Percentiles rank a stretch among this genome's conserved stretches.
Evolutionary conservation across 495 filamentous ascomycete species (phyloP).

Genomic region (Penicillium crystallinum): DNA sequence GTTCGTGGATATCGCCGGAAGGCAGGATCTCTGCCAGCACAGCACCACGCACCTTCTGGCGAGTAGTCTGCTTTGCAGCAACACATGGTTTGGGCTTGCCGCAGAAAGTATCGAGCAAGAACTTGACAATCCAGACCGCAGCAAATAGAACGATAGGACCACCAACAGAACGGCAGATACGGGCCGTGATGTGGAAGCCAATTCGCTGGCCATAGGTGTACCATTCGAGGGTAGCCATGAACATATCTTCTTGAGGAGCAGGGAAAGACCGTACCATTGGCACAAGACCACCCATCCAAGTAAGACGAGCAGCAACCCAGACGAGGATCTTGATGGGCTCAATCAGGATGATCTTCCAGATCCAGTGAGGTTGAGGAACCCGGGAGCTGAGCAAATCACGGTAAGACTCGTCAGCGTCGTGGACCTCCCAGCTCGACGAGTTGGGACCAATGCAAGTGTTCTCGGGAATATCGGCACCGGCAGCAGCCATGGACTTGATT

Average conservation of each 20-base stretch:
- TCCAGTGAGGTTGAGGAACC: constrained; percentile 31
- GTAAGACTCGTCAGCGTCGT: constrained; percentile 35
- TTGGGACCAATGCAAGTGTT: constrained; percentile 42
- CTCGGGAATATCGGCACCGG: constrained; percentile 35
- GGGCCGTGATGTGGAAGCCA: constrained; percentile 35
- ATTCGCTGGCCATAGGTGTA: constrained; percentile 33
- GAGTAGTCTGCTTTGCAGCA: constrained; percentile 16
- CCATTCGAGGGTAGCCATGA: constrained; percentile 32
- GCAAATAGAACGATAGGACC: constrained; percentile 32
- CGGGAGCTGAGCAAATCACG: constrained; percentile 25
- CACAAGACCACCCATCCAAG: constrained; percentile 37
- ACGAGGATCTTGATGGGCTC: constrained; percentile 26
- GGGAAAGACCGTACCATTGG: constrained; percentile 29
- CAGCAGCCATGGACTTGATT: constrained; percentile 33
- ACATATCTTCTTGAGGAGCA: constrained; percentile 8
- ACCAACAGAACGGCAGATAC: constrained; percentile 24
- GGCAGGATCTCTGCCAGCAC: constrained; percentile 33
- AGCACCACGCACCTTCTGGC: constrained; percentile 30
- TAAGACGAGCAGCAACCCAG: constrained; percentile 24
- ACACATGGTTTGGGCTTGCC: constrained; percentile 26
- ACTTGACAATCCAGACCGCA: constrained; percentile 24
- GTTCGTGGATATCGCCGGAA: constrained; percentile 19
- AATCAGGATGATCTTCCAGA: constrained; percentile 22
- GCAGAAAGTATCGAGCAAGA: constrained; percentile 20
- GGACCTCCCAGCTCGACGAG: constrained; percentile 41